A percentile compares a stretch with the other conserved stretches of the same genome.
Conservation (phyloP, 192 early-diverging fungal genomes). For the Backusella tarrabulga region DNA sequence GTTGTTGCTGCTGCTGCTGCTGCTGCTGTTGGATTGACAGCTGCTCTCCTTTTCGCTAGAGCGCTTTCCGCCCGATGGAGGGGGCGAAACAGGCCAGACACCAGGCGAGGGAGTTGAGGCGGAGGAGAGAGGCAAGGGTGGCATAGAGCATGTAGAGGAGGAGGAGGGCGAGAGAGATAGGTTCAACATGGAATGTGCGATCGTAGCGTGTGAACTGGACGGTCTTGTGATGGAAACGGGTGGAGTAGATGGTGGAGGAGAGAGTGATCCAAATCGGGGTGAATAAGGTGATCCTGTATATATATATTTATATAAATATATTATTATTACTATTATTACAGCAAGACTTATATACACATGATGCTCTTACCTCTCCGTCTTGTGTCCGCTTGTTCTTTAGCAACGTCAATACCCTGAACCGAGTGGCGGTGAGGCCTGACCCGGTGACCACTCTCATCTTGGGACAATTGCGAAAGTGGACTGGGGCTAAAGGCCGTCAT, state of each 20-base stretch:
- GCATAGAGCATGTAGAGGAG: conserved; percentile 12
- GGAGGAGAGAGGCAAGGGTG: not conserved
- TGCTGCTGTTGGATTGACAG: not conserved
- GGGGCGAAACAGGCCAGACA: conserved; percentile 8
- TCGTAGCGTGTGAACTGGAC: conserved; percentile 16
- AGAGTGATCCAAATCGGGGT: conserved; percentile 16
- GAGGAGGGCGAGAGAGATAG: conserved; percentile 26
- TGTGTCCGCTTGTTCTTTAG: conserved; percentile 32
- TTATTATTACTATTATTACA: too few relatives aligned
- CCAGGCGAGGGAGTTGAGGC: conserved; percentile 19
- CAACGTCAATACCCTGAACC: conserved; percentile 34
- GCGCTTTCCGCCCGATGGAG: not conserved
- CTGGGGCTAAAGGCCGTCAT: conserved; percentile 36
- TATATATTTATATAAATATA: not conserved
- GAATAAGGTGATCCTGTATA: conserved; percentile 11
- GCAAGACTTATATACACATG: not conserved
- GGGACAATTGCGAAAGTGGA: conserved; percentile 17
- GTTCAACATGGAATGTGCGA: conserved; percentile 32
- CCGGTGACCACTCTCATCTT: not conserved
- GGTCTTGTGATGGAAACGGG: conserved; percentile 16
- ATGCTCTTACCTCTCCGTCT: conserved; percentile 13
- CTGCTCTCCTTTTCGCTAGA: not conserved
- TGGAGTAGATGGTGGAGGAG: conserved; percentile 13
- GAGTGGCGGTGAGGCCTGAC: conserved; percentile 34
- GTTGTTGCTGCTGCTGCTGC: not conserved